Evolutionary conservation across 2,329 filamentous ascomycete genomes (phyloP).

Genomic region (Chrysoporthe austroafricana): DNA sequence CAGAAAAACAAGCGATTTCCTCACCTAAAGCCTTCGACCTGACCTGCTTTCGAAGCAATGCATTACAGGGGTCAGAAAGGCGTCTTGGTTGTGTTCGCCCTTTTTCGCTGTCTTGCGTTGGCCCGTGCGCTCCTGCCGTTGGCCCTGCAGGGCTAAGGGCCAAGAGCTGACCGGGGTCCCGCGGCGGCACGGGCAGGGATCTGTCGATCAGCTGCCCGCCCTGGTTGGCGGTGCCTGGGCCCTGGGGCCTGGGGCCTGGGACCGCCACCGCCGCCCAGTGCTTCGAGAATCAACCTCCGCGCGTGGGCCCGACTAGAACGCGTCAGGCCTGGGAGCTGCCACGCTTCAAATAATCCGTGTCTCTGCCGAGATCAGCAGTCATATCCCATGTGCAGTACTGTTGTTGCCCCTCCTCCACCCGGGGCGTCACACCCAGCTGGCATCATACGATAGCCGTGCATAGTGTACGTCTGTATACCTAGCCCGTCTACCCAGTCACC

Average conservation of each 20-base stretch:
- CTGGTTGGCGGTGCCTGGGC: too few species aligned
- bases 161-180: too few species aligned
- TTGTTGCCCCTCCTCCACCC: neutral
- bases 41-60: conserved; percentile 2
- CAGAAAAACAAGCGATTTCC: conserved; percentile 4
- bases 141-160: neutral
- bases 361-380: neutral
- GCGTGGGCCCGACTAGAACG: neutral
- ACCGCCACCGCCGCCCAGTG: neutral
- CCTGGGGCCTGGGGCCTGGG: neutral
- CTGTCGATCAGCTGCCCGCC: neutral
- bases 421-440: neutral
- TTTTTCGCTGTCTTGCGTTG: neutral
- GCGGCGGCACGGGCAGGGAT: neutral
- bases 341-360: conserved; percentile 2
- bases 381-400: neutral
- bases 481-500: too few species aligned
- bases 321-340: neutral
- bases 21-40: neutral
- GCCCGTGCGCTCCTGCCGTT: conserved; percentile 3
- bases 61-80: conserved; percentile 13
- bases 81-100: neutral
- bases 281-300: neutral
- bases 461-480: too few species aligned
- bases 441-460: too few species aligned